These are phyloP conservation scores for Ophiostoma populinum DNA, from an alignment of 2,329 filamentous ascomycete species.

Conservation along the genomic window DNA sequence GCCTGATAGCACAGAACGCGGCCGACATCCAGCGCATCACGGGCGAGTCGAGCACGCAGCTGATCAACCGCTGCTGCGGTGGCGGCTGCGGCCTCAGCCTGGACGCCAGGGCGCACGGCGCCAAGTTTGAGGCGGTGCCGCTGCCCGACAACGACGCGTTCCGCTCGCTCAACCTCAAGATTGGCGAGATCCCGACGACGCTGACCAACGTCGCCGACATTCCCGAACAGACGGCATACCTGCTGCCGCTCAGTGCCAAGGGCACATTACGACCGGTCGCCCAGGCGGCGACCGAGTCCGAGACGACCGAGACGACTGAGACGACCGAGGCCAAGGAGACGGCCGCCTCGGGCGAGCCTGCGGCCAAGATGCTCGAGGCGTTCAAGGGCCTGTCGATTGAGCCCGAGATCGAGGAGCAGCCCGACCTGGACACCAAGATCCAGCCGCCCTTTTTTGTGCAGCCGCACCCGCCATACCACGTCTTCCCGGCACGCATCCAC, in stretches of 20 bases:
- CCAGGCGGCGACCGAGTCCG: neutral
- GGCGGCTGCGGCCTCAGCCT: slow-evolving; percentile 44
- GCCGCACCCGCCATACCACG: slow-evolving; percentile 82
- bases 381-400: slow-evolving; percentile 19
- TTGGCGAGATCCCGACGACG: slow-evolving; percentile 56
- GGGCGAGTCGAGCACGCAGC: slow-evolving; percentile 42
- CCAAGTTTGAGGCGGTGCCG: slow-evolving; percentile 34
- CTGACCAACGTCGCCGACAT: slow-evolving; percentile 56
- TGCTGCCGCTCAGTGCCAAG: slow-evolving; percentile 37
- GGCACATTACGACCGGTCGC: slow-evolving; percentile 14
- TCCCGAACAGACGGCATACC: slow-evolving; percentile 57
- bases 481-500: slow-evolving; percentile 78
- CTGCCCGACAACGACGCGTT: slow-evolving; percentile 75
- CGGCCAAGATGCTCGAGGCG: slow-evolving; percentile 9
- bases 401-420: slow-evolving; percentile 13
- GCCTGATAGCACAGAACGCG: slow-evolving; percentile 45
- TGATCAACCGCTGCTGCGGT: slow-evolving; percentile 46
- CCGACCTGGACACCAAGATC: slow-evolving; percentile 35
- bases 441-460: slow-evolving; percentile 83
- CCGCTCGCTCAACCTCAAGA: slow-evolving; percentile 56
- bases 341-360: neutral
- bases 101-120: slow-evolving; percentile 23
- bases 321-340: slow-evolving; percentile 6
- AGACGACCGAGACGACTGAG: slow-evolving; percentile 2
- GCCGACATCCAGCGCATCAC: slow-evolving; percentile 46